Evolutionary conservation across 1,139 yeast genomes (phyloP).

Genomic region (Protomyces inundatus): DNA sequence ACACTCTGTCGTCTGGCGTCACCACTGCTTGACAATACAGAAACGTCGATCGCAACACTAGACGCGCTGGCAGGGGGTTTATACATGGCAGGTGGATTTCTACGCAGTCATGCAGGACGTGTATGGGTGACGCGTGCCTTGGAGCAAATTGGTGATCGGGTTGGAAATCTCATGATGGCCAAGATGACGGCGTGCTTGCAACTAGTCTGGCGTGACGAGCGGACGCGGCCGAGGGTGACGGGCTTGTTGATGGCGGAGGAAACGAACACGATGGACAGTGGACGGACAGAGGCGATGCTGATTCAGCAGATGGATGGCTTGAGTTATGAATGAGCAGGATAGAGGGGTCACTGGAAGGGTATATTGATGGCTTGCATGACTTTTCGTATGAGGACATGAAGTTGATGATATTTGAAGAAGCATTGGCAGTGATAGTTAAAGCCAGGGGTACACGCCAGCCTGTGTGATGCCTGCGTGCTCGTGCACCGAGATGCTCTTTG

Average conservation of each 20-base stretch:
- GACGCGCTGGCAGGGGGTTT: not conserved
- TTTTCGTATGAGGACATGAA: too few species aligned
- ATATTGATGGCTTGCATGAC: too few species aligned
- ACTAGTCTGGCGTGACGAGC: constrained; percentile 4
- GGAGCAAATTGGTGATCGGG: not conserved
- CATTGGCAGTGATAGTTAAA: too few species aligned
- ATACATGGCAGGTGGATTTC: constrained; percentile 5
- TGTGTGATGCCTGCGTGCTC: too few species aligned
- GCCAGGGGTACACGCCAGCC: too few species aligned
- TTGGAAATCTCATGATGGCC: constrained; percentile 1
- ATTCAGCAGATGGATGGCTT: not conserved
- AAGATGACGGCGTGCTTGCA: not conserved
- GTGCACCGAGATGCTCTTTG: too few species aligned
- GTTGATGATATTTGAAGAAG: too few species aligned
- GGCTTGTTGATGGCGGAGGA: not conserved
- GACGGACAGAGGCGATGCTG: not conserved
- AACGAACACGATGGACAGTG: too few species aligned
- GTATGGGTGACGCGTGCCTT: constrained; percentile 1
- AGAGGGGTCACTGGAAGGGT: too few species aligned
- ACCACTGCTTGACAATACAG: not conserved
- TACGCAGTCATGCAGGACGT: constrained; percentile 2
- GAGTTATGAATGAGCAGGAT: not conserved
- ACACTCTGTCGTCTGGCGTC: constrained; percentile 7
- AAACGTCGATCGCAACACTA: not conserved
- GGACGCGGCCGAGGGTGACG: constrained; percentile 1